These are phyloP conservation scores for Coniferiporia sulphurascens DNA, from an alignment of 1,284 basidiomycete species.

Conservation along the genomic window DNA sequence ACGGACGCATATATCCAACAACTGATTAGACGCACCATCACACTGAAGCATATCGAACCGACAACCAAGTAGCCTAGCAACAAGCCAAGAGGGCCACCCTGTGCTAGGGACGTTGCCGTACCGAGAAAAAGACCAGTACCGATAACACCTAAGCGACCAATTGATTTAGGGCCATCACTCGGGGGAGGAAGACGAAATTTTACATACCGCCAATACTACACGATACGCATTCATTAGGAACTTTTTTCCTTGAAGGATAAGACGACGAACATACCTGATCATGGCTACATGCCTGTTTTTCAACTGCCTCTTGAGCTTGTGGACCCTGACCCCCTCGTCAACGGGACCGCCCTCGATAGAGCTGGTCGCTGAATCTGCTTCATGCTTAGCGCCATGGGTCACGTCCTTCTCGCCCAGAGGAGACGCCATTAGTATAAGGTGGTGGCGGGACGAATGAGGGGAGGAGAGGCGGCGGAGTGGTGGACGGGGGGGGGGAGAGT, in stretches of 20 bases:
- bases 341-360: background rate
- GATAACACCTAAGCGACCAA: constrained; percentile 56
- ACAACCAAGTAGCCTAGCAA: constrained; percentile 58
- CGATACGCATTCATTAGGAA: constrained; percentile 16
- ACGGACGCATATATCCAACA: background rate
- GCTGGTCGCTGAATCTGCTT: background rate
- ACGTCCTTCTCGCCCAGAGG: constrained; percentile 14
- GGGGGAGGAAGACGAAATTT: background rate
- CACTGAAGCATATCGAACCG: constrained; percentile 59
- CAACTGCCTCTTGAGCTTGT: constrained; percentile 47
- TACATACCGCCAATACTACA: constrained; percentile 33
- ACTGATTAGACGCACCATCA: constrained; percentile 38
- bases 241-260: background rate
- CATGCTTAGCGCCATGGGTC: background rate
- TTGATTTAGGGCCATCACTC: background rate
- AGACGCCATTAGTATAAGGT: constrained; percentile 2
- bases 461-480: background rate
- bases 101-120: constrained; percentile 48
- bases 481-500: background rate
- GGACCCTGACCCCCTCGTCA: constrained; percentile 17
- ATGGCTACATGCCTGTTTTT: constrained; percentile 68
- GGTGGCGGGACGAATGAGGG: background rate
- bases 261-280: constrained; percentile 46
- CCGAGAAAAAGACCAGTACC: constrained; percentile 69
- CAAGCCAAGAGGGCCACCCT: constrained; percentile 59